Percentiles rank a stretch among this genome's conserved stretches.
Evolutionary conservation across 306 rosid genomes (phyloP).

Genomic region (Argentina anserina): DNA sequence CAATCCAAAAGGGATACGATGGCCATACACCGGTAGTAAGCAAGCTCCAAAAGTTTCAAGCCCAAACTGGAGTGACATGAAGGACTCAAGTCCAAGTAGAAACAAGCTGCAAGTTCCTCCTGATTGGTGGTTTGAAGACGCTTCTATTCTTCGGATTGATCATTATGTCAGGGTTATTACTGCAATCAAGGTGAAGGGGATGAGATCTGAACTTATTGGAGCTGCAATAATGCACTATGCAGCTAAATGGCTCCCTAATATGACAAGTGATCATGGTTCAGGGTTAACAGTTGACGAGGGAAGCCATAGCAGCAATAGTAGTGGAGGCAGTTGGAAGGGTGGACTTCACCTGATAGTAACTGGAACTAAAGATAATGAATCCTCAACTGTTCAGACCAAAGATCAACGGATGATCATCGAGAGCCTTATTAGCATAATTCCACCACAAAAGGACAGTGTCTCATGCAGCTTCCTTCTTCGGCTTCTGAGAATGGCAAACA

Average conservation of each 20-base stretch:
- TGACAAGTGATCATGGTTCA: slow-evolving; percentile 38
- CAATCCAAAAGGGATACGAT: slow-evolving; percentile 88
- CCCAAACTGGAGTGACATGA: slow-evolving; percentile 74
- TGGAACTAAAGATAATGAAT: slow-evolving; percentile 58
- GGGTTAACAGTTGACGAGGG: slow-evolving; percentile 48
- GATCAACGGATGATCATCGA: slow-evolving; percentile 86
- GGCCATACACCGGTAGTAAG: slow-evolving; percentile 93
- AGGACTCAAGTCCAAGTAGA: slow-evolving; percentile 83
- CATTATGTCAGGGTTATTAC: slow-evolving; percentile 91
- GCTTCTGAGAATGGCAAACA: slow-evolving; percentile 84
- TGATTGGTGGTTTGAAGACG: slow-evolving; percentile 99
- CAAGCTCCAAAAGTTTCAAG: slow-evolving; percentile 49
- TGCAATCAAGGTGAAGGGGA: slow-evolving; percentile 92
- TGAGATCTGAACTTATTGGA: slow-evolving; percentile 80
- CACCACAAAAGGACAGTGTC: slow-evolving; percentile 92
- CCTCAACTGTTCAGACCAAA: slow-evolving; percentile 55
- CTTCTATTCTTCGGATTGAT: slow-evolving; percentile 83
- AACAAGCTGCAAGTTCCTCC: slow-evolving; percentile 76
- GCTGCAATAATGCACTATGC: slow-evolving; percentile 82
- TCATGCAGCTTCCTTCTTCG: slow-evolving; percentile 90
- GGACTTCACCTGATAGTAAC: slow-evolving; percentile 85
- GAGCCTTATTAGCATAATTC: slow-evolving; percentile 92
- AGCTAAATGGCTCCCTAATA: slow-evolving; percentile 78
- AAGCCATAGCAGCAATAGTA: slow-evolving; percentile 36
- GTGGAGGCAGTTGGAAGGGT: slow-evolving; percentile 57